A percentile compares a stretch with the other conserved stretches of the same genome.
These are phyloP conservation scores for Russula lepida DNA, from an alignment of 768 basidiomycete species.

Conservation along the genomic window DNA sequence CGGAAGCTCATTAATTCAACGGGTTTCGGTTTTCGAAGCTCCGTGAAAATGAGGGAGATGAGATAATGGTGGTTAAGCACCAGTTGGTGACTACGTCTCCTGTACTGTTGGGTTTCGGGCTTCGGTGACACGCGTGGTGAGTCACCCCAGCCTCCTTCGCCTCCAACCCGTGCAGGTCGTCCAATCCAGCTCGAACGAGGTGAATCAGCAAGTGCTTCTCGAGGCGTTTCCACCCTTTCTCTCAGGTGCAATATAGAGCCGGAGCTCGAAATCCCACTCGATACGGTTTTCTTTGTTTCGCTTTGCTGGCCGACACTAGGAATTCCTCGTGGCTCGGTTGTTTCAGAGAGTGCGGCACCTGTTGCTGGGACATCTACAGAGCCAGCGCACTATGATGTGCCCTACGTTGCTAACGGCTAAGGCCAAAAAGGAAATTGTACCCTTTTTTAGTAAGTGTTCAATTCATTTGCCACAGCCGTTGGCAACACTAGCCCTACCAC, in stretches of 20 bases:
- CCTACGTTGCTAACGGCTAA: constrained; percentile 82
- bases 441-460: too few relatives aligned
- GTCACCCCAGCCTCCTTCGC: not conserved
- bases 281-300: constrained; percentile 31
- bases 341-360: constrained; percentile 24
- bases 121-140: constrained; percentile 27
- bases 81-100: constrained; percentile 28
- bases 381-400: constrained; percentile 56
- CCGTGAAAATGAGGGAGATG: constrained; percentile 26
- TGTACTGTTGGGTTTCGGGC: constrained; percentile 27
- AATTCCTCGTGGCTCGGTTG: not conserved
- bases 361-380: constrained; percentile 41
- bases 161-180: too few relatives aligned
- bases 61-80: constrained; percentile 24
- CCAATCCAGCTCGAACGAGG: too few relatives aligned
- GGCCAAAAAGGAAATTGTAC: too few relatives aligned
- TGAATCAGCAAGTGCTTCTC: too few relatives aligned
- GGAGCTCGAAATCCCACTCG: constrained; percentile 65
- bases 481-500: constrained; percentile 79
- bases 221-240: too few relatives aligned
- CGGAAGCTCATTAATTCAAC: constrained; percentile 29
- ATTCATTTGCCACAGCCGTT: constrained; percentile 77
- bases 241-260: too few relatives aligned
- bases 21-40: constrained; percentile 35
- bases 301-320: not conserved